A percentile compares a stretch with the other conserved stretches of the same genome.
Evolutionary conservation across 1,139 yeast species (phyloP).

Genomic region (Yamadazyma blattariae): DNA sequence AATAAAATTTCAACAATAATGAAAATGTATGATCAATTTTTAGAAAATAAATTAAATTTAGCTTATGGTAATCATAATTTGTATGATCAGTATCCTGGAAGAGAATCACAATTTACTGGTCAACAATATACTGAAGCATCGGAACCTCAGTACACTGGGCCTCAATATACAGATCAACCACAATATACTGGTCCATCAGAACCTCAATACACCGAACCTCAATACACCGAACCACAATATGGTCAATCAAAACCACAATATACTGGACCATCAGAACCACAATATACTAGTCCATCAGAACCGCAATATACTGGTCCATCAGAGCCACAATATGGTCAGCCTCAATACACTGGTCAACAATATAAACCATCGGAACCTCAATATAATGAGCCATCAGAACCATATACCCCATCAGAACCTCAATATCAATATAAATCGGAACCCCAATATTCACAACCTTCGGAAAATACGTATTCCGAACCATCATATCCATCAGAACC

Average conservation of each 20-base stretch:
- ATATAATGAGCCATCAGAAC: not conserved
- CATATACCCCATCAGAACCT: not conserved
- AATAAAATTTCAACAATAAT: conserved; percentile 78
- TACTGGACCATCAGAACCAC: conserved; percentile 3
- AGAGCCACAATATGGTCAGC: conserved; percentile 1
- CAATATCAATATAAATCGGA: conserved; percentile 2
- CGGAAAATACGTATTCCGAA: not conserved
- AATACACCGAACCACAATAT: not conserved
- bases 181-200: conserved; percentile 1
- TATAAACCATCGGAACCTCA: not conserved
- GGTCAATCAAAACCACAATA: not conserved
- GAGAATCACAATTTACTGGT: conserved; percentile 1
- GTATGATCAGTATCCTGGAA: not conserved
- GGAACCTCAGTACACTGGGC: conserved; percentile 1
- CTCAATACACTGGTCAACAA: conserved; percentile 2
- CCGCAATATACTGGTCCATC: conserved; percentile 2
- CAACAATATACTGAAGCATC: not conserved
- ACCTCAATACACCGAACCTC: conserved; percentile 1
- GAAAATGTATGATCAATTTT: conserved; percentile 71
- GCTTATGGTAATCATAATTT: conserved; percentile 39
- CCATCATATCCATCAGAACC: conserved; percentile 1
- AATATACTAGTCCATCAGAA: conserved; percentile 1
- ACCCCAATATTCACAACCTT: conserved; percentile 1
- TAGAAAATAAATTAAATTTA: conserved; percentile 62
- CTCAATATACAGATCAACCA: not conserved